Percentiles rank a stretch among this genome's conserved stretches.
Evolutionary conservation across 1,139 yeast species (phyloP).

Genomic region (Candida sp.): DNA sequence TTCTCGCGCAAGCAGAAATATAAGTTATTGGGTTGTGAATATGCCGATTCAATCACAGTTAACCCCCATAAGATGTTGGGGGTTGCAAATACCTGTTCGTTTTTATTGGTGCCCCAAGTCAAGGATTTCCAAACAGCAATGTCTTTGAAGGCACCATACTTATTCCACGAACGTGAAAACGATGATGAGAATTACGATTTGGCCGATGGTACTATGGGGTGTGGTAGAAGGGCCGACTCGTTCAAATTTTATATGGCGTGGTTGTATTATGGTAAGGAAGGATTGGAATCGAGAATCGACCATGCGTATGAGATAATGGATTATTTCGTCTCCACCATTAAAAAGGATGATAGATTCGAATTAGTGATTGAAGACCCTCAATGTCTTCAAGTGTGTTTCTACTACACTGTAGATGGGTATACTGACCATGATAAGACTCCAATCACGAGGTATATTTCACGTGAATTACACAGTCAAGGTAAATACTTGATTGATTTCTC

Average conservation of each 20-base stretch:
- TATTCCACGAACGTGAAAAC: constrained; percentile 64
- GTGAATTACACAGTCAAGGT: constrained; percentile 58
- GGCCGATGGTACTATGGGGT: constrained; percentile 92
- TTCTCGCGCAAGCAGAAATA: constrained; percentile 52
- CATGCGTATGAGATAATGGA: constrained; percentile 68
- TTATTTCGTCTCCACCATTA: constrained; percentile 51
- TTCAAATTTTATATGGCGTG: constrained; percentile 77
- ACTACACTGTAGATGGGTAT: constrained; percentile 49
- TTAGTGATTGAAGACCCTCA: constrained; percentile 62
- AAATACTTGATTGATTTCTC: constrained; percentile 76
- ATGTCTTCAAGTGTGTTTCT: constrained; percentile 83
- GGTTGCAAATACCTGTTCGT: constrained; percentile 86
- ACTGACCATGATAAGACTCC: constrained; percentile 42
- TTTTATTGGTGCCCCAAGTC: constrained; percentile 69
- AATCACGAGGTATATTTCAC: constrained; percentile 62
- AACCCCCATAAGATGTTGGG: constrained; percentile 92
- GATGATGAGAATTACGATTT: constrained; percentile 65
- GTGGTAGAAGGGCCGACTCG: constrained; percentile 85
- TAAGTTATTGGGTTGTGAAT: constrained; percentile 56
- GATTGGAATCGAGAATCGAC: constrained; percentile 59
- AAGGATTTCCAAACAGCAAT: constrained; percentile 66
- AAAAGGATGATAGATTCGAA: constrained; percentile 37
- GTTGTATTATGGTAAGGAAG: constrained; percentile 70
- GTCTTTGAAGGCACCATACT: constrained; percentile 76
- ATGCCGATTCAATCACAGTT: constrained; percentile 76